Evolutionary conservation across 345 rosid species (phyloP).

Genomic region (Bruguiera sexangula): DNA sequence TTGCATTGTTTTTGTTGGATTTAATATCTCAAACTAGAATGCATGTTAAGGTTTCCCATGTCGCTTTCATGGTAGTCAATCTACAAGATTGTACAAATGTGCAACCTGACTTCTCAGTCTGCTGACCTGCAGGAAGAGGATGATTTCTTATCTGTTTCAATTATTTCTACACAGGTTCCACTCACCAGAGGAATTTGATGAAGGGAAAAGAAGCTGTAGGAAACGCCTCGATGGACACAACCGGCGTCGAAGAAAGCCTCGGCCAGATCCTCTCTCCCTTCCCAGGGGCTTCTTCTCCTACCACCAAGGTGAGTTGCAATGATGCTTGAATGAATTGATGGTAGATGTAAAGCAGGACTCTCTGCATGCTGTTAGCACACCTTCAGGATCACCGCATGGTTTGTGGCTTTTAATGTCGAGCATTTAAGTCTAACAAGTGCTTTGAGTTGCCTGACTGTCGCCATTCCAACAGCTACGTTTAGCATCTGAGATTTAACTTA

Average conservation of each 20-base stretch:
- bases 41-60: background rate
- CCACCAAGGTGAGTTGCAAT: slow-evolving; percentile 42
- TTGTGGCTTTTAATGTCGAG: background rate
- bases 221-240: slow-evolving; percentile 60
- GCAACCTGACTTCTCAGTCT: background rate
- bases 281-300: slow-evolving; percentile 29
- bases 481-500: background rate
- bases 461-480: background rate
- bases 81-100: too few relatives aligned
- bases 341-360: slow-evolving; percentile 4
- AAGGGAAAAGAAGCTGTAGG: slow-evolving; percentile 61
- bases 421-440: slow-evolving; percentile 1
- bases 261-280: slow-evolving; percentile 34
- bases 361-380: background rate
- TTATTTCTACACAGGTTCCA: slow-evolving; percentile 36
- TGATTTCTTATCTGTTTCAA: slow-evolving; percentile 5
- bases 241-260: slow-evolving; percentile 50
- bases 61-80: too few relatives aligned
- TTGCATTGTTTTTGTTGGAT: background rate
- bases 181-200: slow-evolving; percentile 54
- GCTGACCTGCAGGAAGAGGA: background rate
- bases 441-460: slow-evolving; percentile 8
- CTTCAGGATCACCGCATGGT: background rate
- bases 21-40: background rate
- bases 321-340: slow-evolving; percentile 5